phyloP scores from a whole-genome alignment of 2,329 filamentous ascomycete genomes.

The Sporothrix schenckii region DNA sequence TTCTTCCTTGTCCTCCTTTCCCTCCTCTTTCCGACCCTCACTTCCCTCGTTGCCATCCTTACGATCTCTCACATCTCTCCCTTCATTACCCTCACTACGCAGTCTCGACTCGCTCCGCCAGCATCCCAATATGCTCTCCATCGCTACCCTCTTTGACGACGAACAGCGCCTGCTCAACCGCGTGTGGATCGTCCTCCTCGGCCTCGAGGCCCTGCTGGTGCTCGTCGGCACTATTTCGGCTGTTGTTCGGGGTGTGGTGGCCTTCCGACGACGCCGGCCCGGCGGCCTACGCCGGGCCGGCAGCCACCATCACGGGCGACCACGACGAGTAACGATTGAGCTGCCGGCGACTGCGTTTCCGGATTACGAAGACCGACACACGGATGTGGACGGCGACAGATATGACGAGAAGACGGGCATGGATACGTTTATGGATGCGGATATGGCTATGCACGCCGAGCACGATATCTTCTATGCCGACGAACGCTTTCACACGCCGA shows the following conservation, averaged over 20 bases:
- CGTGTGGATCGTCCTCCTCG: constrained; percentile 41
- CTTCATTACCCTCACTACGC: constrained; percentile 6
- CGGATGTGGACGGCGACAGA: neutral
- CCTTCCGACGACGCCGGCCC: constrained; percentile 27
- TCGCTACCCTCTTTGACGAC: constrained; percentile 37
- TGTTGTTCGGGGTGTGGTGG: constrained; percentile 28
- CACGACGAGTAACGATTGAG: constrained; percentile 29
- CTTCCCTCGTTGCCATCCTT: neutral
- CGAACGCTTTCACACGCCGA: constrained; percentile 1
- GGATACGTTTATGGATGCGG: neutral
- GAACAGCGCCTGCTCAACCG: constrained; percentile 42
- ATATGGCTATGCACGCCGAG: neutral
- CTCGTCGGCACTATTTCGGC: constrained; percentile 33
- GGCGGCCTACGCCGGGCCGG: constrained; percentile 18
- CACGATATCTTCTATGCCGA: constrained; percentile 14
- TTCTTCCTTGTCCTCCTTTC: neutral
- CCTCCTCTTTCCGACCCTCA: neutral
- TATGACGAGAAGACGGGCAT: neutral
- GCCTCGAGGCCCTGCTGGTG: constrained; percentile 41
- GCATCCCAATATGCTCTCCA: constrained; percentile 34
- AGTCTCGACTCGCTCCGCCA: constrained; percentile 19
- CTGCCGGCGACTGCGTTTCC: constrained; percentile 27
- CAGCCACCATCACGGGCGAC: neutral
- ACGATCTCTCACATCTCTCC: neutral
- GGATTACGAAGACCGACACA: constrained; percentile 5